These are phyloP conservation scores for Penicillium verrucosum DNA, from an alignment of 2,329 filamentous ascomycete genomes.

Conservation along the genomic window DNA sequence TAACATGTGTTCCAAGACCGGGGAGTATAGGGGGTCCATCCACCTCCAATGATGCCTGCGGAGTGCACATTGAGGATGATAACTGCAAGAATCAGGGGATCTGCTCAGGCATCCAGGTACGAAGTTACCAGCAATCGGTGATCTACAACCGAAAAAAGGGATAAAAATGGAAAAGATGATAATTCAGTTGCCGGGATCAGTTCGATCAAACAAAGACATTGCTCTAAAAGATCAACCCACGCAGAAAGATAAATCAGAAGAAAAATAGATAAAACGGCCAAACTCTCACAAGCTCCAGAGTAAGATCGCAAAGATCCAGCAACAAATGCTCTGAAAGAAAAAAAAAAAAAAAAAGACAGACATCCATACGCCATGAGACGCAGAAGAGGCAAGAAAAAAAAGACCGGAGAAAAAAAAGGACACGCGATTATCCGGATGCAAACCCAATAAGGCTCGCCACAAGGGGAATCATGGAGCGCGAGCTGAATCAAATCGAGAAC, in stretches of 20 bases:
- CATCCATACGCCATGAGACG: constrained; percentile 12
- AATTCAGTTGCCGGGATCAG: constrained; percentile 3
- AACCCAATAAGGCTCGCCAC: constrained; percentile 11
- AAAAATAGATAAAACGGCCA: constrained; percentile 13
- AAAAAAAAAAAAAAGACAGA: constrained; percentile 16
- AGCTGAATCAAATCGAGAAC: constrained; percentile 12
- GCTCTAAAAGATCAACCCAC: constrained; percentile 1
- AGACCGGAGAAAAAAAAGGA: constrained; percentile 6
- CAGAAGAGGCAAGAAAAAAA: constrained; percentile 6
- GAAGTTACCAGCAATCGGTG: background rate
- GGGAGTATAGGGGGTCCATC: background rate
- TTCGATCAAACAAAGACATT: background rate
- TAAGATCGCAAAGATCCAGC: constrained; percentile 8
- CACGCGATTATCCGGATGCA: constrained; percentile 12
- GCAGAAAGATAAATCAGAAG: background rate
- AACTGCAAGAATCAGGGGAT: too few species aligned
- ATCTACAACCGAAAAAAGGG: background rate
- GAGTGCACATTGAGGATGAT: background rate
- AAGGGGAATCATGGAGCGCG: constrained; percentile 8
- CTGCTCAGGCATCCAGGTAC: background rate
- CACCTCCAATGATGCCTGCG: background rate
- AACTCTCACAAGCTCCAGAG: constrained; percentile 7
- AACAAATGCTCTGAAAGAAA: constrained; percentile 6
- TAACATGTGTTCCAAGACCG: background rate
- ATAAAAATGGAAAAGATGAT: background rate